Percentiles rank a stretch among this genome's conserved stretches.
Conservation (phyloP, 139 green algal species). For the Coelastrella sp. region DNA sequence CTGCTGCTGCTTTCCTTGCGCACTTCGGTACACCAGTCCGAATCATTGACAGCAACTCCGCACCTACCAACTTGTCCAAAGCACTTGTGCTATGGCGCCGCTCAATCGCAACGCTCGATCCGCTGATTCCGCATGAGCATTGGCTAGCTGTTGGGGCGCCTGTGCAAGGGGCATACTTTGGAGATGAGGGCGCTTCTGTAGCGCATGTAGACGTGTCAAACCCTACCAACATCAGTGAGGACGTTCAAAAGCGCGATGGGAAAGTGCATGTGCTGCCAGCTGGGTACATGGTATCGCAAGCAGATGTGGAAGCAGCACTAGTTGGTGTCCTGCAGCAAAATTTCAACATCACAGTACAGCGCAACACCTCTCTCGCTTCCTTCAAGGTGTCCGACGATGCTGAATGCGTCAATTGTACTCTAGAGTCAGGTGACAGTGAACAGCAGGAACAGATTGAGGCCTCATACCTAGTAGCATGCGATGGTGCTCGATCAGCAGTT, state of each 20-base stretch:
- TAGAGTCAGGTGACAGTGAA: background rate
- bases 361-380: conserved; percentile 7
- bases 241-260: background rate
- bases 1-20: conserved; percentile 10
- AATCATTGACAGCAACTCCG: conserved; percentile 28
- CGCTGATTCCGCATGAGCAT: background rate
- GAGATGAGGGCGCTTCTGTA: background rate
- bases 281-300: conserved; percentile 15
- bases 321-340: background rate
- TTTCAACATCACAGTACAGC: conserved; percentile 8
- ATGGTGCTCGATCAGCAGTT: conserved; percentile 33
- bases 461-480: conserved; percentile 26
- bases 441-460: background rate
- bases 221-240: background rate
- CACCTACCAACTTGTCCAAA: background rate
- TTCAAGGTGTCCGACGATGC: conserved; percentile 6
- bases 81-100: conserved; percentile 38
- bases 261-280: conserved; percentile 13
- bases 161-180: background rate
- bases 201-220: background rate
- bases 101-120: background rate
- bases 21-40: background rate
- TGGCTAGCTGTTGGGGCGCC: background rate
- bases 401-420: background rate
- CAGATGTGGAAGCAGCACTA: conserved; percentile 6